phyloP scores from a whole-genome alignment of 768 basidiomycete genomes.

The Suillus subluteus region DNA sequence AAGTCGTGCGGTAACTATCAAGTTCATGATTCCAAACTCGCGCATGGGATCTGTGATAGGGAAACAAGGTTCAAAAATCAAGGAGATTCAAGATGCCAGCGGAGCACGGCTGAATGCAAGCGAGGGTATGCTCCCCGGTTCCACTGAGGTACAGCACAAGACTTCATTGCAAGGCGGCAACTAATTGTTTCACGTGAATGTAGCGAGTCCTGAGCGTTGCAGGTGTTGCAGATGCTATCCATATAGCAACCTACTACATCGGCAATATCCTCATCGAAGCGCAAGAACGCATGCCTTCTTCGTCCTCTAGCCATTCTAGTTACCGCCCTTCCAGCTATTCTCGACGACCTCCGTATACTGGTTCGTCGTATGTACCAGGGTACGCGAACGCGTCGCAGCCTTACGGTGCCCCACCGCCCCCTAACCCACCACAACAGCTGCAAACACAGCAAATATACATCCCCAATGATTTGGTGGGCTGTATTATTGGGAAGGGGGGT shows the following conservation, averaged over 20 bases:
- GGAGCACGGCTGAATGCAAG: slow-evolving; percentile 96
- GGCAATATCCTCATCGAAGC: slow-evolving; percentile 97
- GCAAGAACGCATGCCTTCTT: slow-evolving; percentile 79
- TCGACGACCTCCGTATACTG: slow-evolving; percentile 48
- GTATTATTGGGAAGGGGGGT: slow-evolving; percentile 97
- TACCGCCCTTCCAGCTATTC: slow-evolving; percentile 71
- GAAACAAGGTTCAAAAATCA: slow-evolving; percentile 96
- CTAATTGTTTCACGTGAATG: slow-evolving; percentile 20
- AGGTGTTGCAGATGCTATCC: slow-evolving; percentile 98
- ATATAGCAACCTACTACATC: slow-evolving; percentile 99
- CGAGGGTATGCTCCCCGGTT: slow-evolving; percentile 98
- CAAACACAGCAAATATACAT: slow-evolving; percentile 99
- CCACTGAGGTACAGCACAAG: slow-evolving; percentile 80
- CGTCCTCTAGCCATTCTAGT: slow-evolving; percentile 53
- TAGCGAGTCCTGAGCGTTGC: slow-evolving; percentile 97
- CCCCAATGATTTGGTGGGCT: slow-evolving; percentile 95
- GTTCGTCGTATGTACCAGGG: slow-evolving; percentile 76
- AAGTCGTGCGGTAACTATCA: slow-evolving; percentile 97
- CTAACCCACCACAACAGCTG: slow-evolving; percentile 70
- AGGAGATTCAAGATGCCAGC: slow-evolving; percentile 99
- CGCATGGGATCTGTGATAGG: slow-evolving; percentile 99
- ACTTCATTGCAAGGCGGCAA: slow-evolving; percentile 13
- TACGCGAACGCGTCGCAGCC: slow-evolving; percentile 49
- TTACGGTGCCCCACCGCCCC: slow-evolving; percentile 47
- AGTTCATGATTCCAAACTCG: slow-evolving; percentile 99